Evolutionary conservation across 164 flowering plant species (phyloP).

Genomic region (Kalanchoe fedtschenkoi): DNA sequence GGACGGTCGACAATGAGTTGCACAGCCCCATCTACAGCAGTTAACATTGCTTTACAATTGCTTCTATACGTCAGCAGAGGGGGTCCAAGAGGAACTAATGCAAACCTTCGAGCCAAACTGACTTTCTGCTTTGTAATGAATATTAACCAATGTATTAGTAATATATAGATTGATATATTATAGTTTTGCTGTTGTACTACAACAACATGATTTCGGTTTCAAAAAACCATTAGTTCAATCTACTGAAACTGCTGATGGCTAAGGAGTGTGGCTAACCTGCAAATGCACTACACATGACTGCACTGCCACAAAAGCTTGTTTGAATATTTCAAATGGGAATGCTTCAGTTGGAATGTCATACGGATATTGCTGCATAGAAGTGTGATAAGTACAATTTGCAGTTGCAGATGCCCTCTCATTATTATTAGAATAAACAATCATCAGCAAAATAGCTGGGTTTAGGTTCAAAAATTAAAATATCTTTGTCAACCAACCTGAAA

Average conservation of each 20-base stretch:
- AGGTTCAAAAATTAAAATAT: not conserved
- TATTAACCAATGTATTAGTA: not conserved
- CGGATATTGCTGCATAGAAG: constrained; percentile 81
- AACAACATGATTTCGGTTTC: not conserved
- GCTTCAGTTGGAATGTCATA: constrained; percentile 98
- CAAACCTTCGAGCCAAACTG: constrained; percentile 90
- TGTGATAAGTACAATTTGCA: not conserved
- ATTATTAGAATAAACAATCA: constrained; percentile 2
- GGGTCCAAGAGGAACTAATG: constrained; percentile 95
- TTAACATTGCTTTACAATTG: constrained; percentile 90
- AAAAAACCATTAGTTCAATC: not conserved
- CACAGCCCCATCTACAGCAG: constrained; percentile 73
- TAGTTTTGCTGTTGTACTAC: too few species aligned
- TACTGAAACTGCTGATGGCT: not conserved
- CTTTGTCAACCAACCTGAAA: constrained; percentile 56
- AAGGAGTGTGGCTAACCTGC: constrained; percentile 44
- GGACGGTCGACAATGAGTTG: constrained; percentile 88
- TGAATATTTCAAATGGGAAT: constrained; percentile 90
- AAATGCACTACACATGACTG: constrained; percentile 99
- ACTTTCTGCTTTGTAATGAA: constrained; percentile 51
- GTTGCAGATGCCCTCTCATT: not conserved
- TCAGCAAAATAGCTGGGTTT: not conserved
- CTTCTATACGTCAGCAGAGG: constrained; percentile 87
- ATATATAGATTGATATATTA: not conserved
- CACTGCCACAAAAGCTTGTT: constrained; percentile 98